Base-by-base conservation (phyloP, 2,329 filamentous ascomycete genomes). In the Akanthomyces lecanii region DNA sequence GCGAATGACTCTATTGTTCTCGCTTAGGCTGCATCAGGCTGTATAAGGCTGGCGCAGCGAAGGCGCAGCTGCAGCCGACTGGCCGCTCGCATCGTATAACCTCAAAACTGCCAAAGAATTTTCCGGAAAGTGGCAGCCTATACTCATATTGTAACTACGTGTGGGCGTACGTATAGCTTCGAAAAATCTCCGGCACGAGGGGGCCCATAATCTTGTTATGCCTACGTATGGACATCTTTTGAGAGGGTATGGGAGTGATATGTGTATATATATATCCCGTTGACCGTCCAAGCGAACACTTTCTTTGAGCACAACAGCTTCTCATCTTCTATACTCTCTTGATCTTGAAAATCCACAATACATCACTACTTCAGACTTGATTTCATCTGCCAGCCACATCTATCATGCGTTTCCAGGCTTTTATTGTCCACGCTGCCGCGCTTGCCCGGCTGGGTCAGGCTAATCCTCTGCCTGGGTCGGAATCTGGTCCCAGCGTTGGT, bases 21-120 rank as follows among this genome's bases (percentile, higher is more conserved):
- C 21, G 14, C 18, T 60, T n/a, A 55, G 53, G 53, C 53, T 55
- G 25, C 23, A 30, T n/a, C 38, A 25, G 53, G 53, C 53, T 55
- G 53, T 8, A 55, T 30, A 44, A 55, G 38, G 53, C 53, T 55
- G 14, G 38, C 25, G 23, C 21, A 8, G 16, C 42, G 30, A 38
- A 44, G 53, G 53, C 53, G 38, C 53, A 55, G 53, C 25, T 6
- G 2, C 23, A 53, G 11, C 38, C n/a, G 18, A 23, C 53, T 5
- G 38, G 40, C 23, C 25, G 25, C 40, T 14, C 3, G 5, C 23
- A 44, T 55, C 23, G 38, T 21, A 25, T 28, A 30, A 36, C 7
- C 30, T 8, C 8, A 36, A 21, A n/a, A 12, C n/a, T 44, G 5
- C 10, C n/a, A 55, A n/a, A 6, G 3, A 44, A 44, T 47, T 47